Evolutionary conservation across 2,329 filamentous ascomycete species (phyloP).

Genomic region (Penicillium freii): DNA sequence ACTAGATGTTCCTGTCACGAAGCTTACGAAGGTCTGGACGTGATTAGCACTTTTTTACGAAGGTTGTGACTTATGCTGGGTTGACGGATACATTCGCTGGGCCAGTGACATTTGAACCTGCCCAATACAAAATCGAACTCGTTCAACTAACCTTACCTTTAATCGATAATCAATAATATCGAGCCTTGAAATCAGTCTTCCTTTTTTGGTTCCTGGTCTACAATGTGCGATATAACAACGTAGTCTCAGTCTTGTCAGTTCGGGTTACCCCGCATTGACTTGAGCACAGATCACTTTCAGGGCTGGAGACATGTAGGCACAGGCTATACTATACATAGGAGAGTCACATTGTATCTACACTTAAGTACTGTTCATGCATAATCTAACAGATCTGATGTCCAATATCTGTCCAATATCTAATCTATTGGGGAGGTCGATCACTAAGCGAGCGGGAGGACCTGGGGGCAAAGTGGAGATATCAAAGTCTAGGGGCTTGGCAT

Average conservation of each 20-base stretch:
- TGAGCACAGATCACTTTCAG: neutral
- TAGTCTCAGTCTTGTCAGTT: neutral
- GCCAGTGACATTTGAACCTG: constrained; percentile 3
- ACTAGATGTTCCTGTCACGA: constrained; percentile 7
- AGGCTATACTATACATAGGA: neutral
- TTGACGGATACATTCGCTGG: constrained; percentile 4
- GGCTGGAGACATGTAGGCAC: too few species aligned
- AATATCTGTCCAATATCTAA: neutral
- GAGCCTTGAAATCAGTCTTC: constrained; percentile 1
- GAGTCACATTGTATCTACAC: neutral
- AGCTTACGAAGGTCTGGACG: constrained; percentile 8
- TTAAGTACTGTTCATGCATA: neutral
- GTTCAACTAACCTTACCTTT: constrained; percentile 5
- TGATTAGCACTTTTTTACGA: constrained; percentile 7
- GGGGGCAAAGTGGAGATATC: constrained; percentile 7
- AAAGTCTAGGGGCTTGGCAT: constrained; percentile 1
- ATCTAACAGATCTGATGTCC: neutral
- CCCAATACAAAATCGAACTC: constrained; percentile 9
- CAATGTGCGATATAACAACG: neutral
- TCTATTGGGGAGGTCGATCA: neutral
- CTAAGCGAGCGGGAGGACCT: constrained; percentile 3
- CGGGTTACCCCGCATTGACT: neutral
- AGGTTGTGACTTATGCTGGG: constrained; percentile 11
- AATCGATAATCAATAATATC: constrained; percentile 10
- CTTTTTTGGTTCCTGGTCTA: neutral